These are phyloP conservation scores for Apiospora phragmitis DNA, from an alignment of 2,329 filamentous ascomycete species.

Conservation along the genomic window DNA sequence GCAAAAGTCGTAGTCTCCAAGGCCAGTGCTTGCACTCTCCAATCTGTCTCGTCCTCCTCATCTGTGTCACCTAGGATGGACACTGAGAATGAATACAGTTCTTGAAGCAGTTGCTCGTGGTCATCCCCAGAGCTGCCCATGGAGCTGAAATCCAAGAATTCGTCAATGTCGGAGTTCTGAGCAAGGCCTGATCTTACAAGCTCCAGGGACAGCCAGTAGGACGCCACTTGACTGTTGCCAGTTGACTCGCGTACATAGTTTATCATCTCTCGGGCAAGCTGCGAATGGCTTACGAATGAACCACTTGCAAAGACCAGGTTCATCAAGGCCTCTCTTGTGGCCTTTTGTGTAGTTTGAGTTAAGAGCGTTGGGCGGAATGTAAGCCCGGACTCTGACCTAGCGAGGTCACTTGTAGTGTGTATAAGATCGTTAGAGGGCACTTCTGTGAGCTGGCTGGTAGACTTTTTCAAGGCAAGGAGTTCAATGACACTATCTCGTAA, in stretches of 20 bases:
- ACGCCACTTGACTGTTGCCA: constrained; percentile 62
- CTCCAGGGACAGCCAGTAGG: constrained; percentile 79
- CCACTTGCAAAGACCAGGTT: constrained; percentile 59
- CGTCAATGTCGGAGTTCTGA: constrained; percentile 57
- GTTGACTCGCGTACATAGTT: constrained; percentile 59
- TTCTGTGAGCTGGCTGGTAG: constrained; percentile 33
- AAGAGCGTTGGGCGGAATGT: constrained; percentile 64
- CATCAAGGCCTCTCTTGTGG: constrained; percentile 57
- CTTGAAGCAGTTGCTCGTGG: constrained; percentile 53
- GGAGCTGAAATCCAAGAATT: constrained; percentile 62
- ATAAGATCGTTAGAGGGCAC: constrained; percentile 29
- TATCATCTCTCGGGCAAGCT: constrained; percentile 65
- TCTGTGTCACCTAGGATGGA: constrained; percentile 57
- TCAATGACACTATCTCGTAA: constrained; percentile 72
- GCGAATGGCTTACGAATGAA: constrained; percentile 57
- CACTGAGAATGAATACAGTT: constrained; percentile 70
- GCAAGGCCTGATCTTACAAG: constrained; percentile 61
- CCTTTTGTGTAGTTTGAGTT: constrained; percentile 64
- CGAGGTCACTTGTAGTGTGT: constrained; percentile 30
- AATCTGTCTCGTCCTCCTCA: constrained; percentile 56
- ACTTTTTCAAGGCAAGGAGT: constrained; percentile 37
- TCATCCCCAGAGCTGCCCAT: constrained; percentile 37
- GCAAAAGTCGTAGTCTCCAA: constrained; percentile 79
- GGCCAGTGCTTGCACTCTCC: constrained; percentile 75
- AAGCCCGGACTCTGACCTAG: constrained; percentile 19